Evolutionary conservation across 2,329 filamentous ascomycete species (phyloP).

Genomic region (Cytospora piceae): DNA sequence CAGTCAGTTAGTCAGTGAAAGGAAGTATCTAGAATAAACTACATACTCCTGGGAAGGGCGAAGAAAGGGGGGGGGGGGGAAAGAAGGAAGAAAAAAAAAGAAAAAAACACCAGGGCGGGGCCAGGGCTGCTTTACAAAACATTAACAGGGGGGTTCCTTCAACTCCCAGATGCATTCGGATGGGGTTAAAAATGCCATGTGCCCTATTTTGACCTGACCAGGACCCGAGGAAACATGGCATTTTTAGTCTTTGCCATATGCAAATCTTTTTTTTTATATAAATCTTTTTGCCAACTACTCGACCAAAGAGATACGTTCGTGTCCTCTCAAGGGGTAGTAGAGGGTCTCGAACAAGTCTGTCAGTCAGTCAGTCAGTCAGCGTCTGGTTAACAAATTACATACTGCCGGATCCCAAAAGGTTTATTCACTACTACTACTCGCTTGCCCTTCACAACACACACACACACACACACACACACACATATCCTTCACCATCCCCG

Average conservation of each 20-base stretch:
- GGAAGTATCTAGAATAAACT: too few relatives aligned
- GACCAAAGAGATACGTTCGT: neutral
- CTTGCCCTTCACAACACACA: neutral
- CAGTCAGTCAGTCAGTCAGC: too few relatives aligned
- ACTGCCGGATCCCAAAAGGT: neutral
- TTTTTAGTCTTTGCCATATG: neutral
- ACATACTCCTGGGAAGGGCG: too few relatives aligned
- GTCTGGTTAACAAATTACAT: neutral
- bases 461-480: too few relatives aligned
- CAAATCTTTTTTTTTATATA: neutral
- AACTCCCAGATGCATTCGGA: neutral
- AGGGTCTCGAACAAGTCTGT: too few relatives aligned
- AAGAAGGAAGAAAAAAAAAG: too few relatives aligned
- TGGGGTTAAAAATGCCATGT: neutral
- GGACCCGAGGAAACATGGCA: neutral
- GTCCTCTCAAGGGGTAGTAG: neutral
- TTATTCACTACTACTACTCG: neutral
- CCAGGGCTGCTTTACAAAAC: too few relatives aligned
- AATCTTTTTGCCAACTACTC: neutral
- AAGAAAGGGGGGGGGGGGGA: too few relatives aligned
- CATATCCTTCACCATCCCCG: neutral
- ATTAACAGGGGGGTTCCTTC: neutral
- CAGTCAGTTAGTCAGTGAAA: too few relatives aligned
- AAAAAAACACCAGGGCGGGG: too few relatives aligned
- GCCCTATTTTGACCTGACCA: neutral